These are phyloP conservation scores for Sordariomycetes sp. DNA, from an alignment of 2,329 filamentous ascomycete genomes.

Conservation along the genomic window DNA sequence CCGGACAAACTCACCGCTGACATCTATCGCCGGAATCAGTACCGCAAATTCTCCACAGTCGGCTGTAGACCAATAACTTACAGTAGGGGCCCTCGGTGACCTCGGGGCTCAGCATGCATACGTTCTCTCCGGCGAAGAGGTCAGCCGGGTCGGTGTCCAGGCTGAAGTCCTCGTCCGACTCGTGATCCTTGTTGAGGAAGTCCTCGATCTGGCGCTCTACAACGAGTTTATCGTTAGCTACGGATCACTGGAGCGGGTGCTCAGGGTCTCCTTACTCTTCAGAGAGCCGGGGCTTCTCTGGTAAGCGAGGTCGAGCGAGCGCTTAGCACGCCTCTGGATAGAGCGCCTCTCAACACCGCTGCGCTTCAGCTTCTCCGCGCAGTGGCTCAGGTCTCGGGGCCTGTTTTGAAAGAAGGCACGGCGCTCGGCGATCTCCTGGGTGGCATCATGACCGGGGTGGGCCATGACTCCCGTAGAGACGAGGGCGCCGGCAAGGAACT, in stretches of 20 bases:
- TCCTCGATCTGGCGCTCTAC: constrained; percentile 10
- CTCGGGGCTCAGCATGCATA: constrained; percentile 36
- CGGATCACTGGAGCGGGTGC: background rate
- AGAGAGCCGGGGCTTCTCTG: constrained; percentile 9
- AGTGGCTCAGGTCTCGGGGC: constrained; percentile 29
- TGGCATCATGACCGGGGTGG: constrained; percentile 1
- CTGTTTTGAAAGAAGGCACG: constrained; percentile 28
- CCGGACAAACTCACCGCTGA: constrained; percentile 23
- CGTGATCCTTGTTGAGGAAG: constrained; percentile 20
- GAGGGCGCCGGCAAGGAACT: background rate
- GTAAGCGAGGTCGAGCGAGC: constrained; percentile 20
- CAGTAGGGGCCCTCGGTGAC: constrained; percentile 35
- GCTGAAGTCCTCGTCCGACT: constrained; percentile 17
- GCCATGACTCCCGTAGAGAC: background rate
- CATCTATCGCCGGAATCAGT: constrained; percentile 8
- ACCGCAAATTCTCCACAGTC: background rate
- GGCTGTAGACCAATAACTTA: constrained; percentile 10
- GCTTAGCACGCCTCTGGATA: constrained; percentile 26
- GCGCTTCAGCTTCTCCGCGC: constrained; percentile 28
- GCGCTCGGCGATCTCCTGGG: constrained; percentile 30
- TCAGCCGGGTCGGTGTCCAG: constrained; percentile 13
- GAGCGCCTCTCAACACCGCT: constrained; percentile 30
- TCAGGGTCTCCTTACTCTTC: constrained; percentile 17
- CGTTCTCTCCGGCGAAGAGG: constrained; percentile 21
- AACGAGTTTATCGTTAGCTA: background rate